phyloP scores from a whole-genome alignment of 768 basidiomycete genomes.

The Pleurotus citrinopileatus region DNA sequence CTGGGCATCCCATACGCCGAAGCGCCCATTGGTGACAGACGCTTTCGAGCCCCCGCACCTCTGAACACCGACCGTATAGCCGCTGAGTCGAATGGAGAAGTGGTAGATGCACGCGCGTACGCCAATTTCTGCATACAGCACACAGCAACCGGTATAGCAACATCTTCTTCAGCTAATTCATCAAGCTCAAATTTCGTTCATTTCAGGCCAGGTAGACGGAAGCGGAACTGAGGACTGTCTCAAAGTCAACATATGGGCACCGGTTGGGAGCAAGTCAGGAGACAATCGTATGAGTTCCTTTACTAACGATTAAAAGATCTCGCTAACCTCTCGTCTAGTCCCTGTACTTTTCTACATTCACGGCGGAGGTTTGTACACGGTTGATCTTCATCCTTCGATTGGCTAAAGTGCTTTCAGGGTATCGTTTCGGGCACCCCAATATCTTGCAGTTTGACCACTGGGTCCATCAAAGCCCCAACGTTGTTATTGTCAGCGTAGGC shows the following conservation, averaged over 20 bases:
- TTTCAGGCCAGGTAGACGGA: constrained; percentile 50
- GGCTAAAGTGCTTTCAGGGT: constrained; percentile 32
- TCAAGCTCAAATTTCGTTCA: constrained; percentile 21
- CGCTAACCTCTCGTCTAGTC: constrained; percentile 23
- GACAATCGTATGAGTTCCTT: constrained; percentile 40
- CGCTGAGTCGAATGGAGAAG: constrained; percentile 27
- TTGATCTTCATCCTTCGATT: background rate
- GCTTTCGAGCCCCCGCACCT: constrained; percentile 52
- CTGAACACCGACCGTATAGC: constrained; percentile 45
- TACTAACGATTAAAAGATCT: background rate
- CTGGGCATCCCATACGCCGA: constrained; percentile 62
- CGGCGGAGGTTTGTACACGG: constrained; percentile 34
- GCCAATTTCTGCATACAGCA: constrained; percentile 63
- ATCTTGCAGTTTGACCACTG: constrained; percentile 69
- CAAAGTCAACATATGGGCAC: constrained; percentile 63
- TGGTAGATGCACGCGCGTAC: constrained; percentile 49
- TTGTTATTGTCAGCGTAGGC: constrained; percentile 64
- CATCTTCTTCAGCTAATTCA: background rate
- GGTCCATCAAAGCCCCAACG: constrained; percentile 59
- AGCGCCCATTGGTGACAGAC: constrained; percentile 48
- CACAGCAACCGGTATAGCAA: constrained; percentile 33
- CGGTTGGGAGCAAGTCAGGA: constrained; percentile 40
- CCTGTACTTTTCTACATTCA: constrained; percentile 49
- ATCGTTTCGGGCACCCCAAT: constrained; percentile 56
- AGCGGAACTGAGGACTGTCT: constrained; percentile 67